Evolutionary conservation across 257 asterid species (phyloP).

Genomic region (Solanum boliviense): DNA sequence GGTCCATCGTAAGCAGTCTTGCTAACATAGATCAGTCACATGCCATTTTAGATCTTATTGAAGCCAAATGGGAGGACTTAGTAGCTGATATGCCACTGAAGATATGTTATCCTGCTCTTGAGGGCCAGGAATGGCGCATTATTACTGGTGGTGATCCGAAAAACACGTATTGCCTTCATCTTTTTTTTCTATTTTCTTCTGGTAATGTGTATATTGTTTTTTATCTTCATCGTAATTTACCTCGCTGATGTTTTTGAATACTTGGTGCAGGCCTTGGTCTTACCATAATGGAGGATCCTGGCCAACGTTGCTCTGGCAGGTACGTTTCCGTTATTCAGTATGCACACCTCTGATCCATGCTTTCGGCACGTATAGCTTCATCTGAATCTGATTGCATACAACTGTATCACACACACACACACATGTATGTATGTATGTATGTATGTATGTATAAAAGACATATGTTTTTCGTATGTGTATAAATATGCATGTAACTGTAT

Average conservation of each 20-base stretch:
- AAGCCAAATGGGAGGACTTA: slow-evolving; percentile 66
- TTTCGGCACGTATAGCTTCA: background rate
- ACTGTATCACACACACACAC: background rate
- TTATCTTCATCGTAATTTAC: background rate
- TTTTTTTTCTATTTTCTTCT: background rate
- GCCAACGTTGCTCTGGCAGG: slow-evolving; percentile 94
- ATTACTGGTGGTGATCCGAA: slow-evolving; percentile 77
- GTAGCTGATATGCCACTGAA: slow-evolving; percentile 73
- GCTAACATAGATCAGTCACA: slow-evolving; percentile 65
- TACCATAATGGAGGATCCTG: slow-evolving; percentile 84
- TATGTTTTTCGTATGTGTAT: too few relatives aligned
- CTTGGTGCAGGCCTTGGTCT: slow-evolving; percentile 73
- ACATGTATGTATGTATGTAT: too few relatives aligned
- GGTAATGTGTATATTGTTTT: background rate
- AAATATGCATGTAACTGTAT: too few relatives aligned
- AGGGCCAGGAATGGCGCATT: slow-evolving; percentile 71
- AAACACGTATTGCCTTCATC: slow-evolving; percentile 42
- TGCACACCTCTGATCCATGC: background rate
- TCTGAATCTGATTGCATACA: background rate
- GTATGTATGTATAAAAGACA: too few relatives aligned
- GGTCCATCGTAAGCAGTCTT: slow-evolving; percentile 61
- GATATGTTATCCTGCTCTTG: slow-evolving; percentile 74
- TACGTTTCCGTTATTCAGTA: background rate
- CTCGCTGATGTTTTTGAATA: background rate
- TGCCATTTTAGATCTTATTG: slow-evolving; percentile 63